Base-by-base conservation (phyloP, 2,329 filamentous ascomycete species). In the Westerdykella ornata region DNA sequence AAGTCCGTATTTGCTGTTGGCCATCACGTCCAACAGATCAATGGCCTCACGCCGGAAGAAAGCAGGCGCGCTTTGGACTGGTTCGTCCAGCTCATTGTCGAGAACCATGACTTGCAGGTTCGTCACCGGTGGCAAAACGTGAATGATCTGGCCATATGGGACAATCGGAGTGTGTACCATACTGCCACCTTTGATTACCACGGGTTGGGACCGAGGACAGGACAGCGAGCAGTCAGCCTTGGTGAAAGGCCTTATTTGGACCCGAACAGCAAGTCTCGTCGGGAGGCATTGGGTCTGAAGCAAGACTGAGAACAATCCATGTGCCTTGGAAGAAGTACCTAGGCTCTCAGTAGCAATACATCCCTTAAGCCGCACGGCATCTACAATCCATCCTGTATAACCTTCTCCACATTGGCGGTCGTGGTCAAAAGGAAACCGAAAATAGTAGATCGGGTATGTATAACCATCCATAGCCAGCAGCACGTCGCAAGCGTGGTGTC, bases 111-210 rank as follows among this genome's bases (percentile, higher is more conserved):
- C 46, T 49, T 74, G 39, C 72, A 74, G 51, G 71, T 75, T 4
- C 50, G 73, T 15, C 68, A 71, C 48, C 65, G 68, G 46, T 76
- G 73, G 73, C 59, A 65, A 54, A 72, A 72, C 45, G 47, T 58
- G 45, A 72, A 76, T 46, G 71, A 73, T 52, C 29, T 54, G 61
- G 73, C 78, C 1, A 80, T 84, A 43, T 84, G 81, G 81, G 80
- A 84, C 53, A 84, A 84, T 47, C 65, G 77, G 7, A 74, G 72
- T 41, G 71, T 69, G 0, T 78, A 75, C 49, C 77, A 80, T 48
- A 74, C 72, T 22, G 78, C 77, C 0, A 83, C 77, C 0, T 80
- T 75, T 47, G 81, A 84, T 50, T 82, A 81, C 35, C 69, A 71
- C 15, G 69, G 67, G 11, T 67, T 72, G 19, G 76, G 75, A 0